These are phyloP conservation scores for Fusarium albidum DNA, from an alignment of 2,329 filamentous ascomycete species.

Conservation along the genomic window DNA sequence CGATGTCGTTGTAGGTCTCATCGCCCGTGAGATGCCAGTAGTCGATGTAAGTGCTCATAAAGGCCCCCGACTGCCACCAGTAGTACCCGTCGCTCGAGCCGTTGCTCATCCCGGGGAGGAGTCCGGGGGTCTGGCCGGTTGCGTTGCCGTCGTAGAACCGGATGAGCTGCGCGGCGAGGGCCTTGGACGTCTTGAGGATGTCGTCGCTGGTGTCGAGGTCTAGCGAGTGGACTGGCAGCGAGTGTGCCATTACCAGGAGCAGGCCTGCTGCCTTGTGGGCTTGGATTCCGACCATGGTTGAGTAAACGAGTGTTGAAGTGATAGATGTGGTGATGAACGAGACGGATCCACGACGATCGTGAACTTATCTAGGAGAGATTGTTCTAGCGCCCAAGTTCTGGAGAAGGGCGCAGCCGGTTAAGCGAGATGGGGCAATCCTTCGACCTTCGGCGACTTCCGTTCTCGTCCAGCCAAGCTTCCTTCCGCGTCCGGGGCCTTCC, in stretches of 20 bases:
- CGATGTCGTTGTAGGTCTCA: slow-evolving; percentile 65
- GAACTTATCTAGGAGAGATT: no score
- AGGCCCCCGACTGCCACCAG: slow-evolving; percentile 76
- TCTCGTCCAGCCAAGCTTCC: no score
- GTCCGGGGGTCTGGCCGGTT: slow-evolving; percentile 60
- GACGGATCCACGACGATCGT: no score
- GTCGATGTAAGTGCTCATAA: slow-evolving; percentile 74
- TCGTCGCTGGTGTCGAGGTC: slow-evolving; percentile 13
- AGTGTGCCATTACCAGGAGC: slow-evolving; percentile 7
- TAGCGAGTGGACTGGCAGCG: slow-evolving; percentile 10
- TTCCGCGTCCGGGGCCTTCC: no score
- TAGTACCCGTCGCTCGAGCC: slow-evolving; percentile 55
- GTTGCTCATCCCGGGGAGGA: slow-evolving; percentile 60
- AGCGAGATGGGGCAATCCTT: no score
- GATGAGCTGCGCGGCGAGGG: slow-evolving; percentile 59
- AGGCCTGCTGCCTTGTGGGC: slow-evolving; percentile 2
- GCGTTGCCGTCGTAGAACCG: slow-evolving; percentile 59
- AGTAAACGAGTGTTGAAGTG: no score
- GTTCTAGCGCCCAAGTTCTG: no score
- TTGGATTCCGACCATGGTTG: no score
- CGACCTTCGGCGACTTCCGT: no score
- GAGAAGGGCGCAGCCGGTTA: no score
- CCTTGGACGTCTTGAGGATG: slow-evolving; percentile 30
- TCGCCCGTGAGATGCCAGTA: slow-evolving; percentile 76
- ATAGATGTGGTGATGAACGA: no score